These are phyloP conservation scores for Dictyostelium purpureum DNA, from an alignment of 78 protist species.

Conservation along the genomic window DNA sequence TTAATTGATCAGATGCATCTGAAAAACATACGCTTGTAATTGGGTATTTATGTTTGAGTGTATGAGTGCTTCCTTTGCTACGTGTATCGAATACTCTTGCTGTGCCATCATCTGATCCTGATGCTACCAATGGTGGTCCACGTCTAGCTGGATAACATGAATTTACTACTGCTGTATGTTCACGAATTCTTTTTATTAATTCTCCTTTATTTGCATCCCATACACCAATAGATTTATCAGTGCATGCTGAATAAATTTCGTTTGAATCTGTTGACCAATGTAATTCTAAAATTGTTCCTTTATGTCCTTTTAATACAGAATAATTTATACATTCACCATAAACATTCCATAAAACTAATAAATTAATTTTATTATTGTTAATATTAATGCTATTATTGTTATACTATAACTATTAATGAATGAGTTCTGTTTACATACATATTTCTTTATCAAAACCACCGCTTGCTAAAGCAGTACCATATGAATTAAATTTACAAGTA, in stretches of 20 bases:
- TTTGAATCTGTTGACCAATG: conserved; percentile 76
- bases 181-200: conserved; percentile 73
- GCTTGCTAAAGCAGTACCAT: conserved; percentile 78
- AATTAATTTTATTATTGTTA: background rate
- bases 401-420: background rate
- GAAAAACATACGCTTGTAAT: conserved; percentile 79
- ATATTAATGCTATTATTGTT: too few relatives aligned
- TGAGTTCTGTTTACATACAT: conserved; percentile 76
- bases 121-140: conserved; percentile 50
- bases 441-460: conserved; percentile 83
- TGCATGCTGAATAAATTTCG: conserved; percentile 27
- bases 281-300: conserved; percentile 78
- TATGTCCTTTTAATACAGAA: conserved; percentile 86
- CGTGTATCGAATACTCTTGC: conserved; percentile 80
- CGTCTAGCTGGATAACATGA: conserved; percentile 63
- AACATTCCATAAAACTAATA: conserved; percentile 83
- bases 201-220: conserved; percentile 82
- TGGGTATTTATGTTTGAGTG: conserved; percentile 43
- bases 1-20: conserved; percentile 67
- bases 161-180: conserved; percentile 82
- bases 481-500: conserved; percentile 54
- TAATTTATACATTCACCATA: conserved; percentile 87
- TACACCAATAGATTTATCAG: conserved; percentile 81
- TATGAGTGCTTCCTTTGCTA: background rate
- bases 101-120: conserved; percentile 82